Conservation (phyloP, 495 filamentous ascomycete genomes). For the Tuber magnatum region DNA sequence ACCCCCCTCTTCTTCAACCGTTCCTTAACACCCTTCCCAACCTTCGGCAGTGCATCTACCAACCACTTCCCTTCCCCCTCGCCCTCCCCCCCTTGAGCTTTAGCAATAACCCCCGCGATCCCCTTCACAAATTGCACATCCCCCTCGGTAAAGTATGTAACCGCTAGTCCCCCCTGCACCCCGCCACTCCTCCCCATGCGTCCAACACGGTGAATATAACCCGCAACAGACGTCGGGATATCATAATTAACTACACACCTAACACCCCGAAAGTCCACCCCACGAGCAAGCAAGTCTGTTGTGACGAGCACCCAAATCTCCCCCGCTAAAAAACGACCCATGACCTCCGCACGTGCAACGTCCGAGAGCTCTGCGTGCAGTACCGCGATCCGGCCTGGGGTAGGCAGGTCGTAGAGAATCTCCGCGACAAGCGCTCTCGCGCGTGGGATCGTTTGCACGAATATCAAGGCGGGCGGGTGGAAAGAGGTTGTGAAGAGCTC, state of each 20-base stretch:
- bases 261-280: slow-evolving; percentile 85
- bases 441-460: slow-evolving; percentile 87
- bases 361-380: slow-evolving; percentile 83
- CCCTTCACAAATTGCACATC: slow-evolving; percentile 85
- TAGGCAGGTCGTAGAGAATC: slow-evolving; percentile 87
- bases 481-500: slow-evolving; percentile 74
- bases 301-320: slow-evolving; percentile 96
- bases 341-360: slow-evolving; percentile 63
- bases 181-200: slow-evolving; percentile 77
- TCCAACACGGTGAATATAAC: slow-evolving; percentile 88
- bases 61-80: slow-evolving; percentile 75
- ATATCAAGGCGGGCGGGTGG: slow-evolving; percentile 82
- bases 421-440: slow-evolving; percentile 81
- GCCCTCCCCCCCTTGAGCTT: slow-evolving; percentile 53
- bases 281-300: slow-evolving; percentile 82
- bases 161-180: slow-evolving; percentile 76
- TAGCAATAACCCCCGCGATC: slow-evolving; percentile 84
- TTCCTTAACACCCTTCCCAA: slow-evolving; percentile 73
- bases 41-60: slow-evolving; percentile 73
- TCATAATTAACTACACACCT: slow-evolving; percentile 97
- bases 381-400: slow-evolving; percentile 79
- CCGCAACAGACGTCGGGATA: slow-evolving; percentile 66
- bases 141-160: slow-evolving; percentile 91
- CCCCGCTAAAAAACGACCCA: slow-evolving; percentile 81
- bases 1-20: slow-evolving; percentile 75